These are phyloP conservation scores for Camelina neglecta DNA, from an alignment of 345 rosid species.

Conservation along the genomic window DNA sequence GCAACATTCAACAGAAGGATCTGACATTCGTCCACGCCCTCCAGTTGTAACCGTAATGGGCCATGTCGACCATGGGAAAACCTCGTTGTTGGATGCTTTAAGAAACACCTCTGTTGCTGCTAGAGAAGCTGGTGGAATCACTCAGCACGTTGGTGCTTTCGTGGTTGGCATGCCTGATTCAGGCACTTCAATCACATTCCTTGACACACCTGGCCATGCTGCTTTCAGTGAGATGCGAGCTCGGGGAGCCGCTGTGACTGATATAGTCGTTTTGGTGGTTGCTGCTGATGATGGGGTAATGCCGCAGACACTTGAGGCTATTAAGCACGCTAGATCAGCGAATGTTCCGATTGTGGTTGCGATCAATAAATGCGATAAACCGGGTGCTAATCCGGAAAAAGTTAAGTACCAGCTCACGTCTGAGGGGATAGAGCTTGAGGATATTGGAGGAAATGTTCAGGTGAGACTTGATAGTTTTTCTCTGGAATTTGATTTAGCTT, in stretches of 20 bases:
- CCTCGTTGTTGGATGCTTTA: conserved; percentile 86
- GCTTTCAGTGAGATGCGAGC: conserved; percentile 98
- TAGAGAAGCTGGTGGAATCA: conserved; percentile 97
- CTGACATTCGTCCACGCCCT: conserved; percentile 66
- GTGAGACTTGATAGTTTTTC: conserved; percentile 16
- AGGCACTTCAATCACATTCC: conserved; percentile 89
- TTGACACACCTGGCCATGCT: conserved; percentile 95
- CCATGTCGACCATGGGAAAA: conserved; percentile 98
- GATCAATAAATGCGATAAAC: conserved; percentile 90
- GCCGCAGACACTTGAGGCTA: conserved; percentile 97
- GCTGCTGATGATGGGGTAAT: conserved; percentile 99
- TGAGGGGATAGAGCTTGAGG: conserved; percentile 87
- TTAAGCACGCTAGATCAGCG: conserved; percentile 85
- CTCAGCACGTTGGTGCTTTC: conserved; percentile 96
- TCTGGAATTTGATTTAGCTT: no score
- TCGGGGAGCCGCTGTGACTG: conserved; percentile 96
- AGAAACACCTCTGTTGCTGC: conserved; percentile 89
- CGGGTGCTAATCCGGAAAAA: conserved; percentile 76
- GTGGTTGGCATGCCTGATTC: conserved; percentile 79
- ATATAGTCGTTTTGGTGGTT: conserved; percentile 90
- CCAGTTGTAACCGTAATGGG: conserved; percentile 96
- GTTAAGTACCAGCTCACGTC: conserved; percentile 87
- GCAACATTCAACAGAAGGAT: conserved; percentile 74
- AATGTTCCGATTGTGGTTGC: conserved; percentile 93
- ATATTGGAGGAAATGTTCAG: conserved; percentile 90